Percentiles rank a stretch among this genome's conserved stretches.
phyloP scores from a whole-genome alignment of 2,329 filamentous ascomycete species.

The Seiridium unicorne region DNA sequence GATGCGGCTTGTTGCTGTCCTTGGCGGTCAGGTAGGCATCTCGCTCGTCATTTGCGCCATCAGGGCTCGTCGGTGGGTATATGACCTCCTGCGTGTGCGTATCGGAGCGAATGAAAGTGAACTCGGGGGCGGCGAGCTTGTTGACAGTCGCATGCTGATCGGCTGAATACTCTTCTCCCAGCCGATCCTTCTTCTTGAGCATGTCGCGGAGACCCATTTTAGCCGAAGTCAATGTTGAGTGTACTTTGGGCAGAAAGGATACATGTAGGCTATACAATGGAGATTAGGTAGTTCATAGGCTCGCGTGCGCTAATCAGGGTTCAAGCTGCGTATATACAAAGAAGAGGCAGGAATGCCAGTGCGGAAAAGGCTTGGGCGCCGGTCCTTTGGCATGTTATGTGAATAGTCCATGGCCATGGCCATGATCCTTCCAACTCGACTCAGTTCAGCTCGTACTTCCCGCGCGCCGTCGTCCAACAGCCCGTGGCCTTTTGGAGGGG shows the following conservation, averaged over 20 bases:
- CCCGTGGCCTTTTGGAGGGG: neutral
- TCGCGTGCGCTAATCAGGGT: neutral
- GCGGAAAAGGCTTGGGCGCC: neutral
- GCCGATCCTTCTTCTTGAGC: constrained; percentile 52
- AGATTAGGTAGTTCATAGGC: neutral
- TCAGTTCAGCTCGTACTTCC: neutral
- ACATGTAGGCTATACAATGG: no score
- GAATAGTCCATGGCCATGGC: neutral
- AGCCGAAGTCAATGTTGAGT: neutral
- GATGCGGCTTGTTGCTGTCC: constrained; percentile 30
- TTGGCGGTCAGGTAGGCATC: constrained; percentile 23
- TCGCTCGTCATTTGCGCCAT: constrained; percentile 16
- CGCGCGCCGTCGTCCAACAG: neutral
- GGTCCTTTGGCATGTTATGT: neutral
- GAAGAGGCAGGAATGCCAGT: constrained; percentile 1
- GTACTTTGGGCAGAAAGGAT: no score
- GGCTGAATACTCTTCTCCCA: constrained; percentile 32
- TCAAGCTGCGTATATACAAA: neutral
- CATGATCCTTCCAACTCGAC: neutral
- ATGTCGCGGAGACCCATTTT: constrained; percentile 52
- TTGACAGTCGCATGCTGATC: constrained; percentile 33
- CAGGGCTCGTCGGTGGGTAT: constrained; percentile 55
- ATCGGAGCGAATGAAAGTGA: constrained; percentile 83
- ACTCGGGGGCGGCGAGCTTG: constrained; percentile 55
- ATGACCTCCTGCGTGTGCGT: constrained; percentile 79